Conservation (phyloP, 805 yeast genomes). For the Spathaspora hagerdaliae region DNA sequence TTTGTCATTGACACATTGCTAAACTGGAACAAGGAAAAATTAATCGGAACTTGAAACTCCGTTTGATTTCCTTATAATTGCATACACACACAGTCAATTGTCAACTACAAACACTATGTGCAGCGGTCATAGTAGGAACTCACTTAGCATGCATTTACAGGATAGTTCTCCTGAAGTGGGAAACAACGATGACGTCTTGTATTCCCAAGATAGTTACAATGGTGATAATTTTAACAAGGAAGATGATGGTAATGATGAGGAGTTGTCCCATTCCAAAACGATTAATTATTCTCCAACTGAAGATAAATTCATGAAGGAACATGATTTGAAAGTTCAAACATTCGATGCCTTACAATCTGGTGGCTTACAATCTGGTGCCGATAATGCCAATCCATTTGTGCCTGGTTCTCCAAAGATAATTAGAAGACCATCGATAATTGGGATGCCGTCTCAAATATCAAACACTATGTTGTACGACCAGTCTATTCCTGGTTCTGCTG, state of each 20-base stretch:
- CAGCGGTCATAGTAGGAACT: neutral
- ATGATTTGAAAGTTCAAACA: slow-evolving; percentile 64
- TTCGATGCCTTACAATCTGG: slow-evolving; percentile 39
- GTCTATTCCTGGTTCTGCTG: neutral
- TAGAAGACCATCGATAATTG: slow-evolving; percentile 37
- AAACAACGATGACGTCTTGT: neutral
- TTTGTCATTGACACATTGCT: neutral
- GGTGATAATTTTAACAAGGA: neutral
- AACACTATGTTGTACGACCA: neutral
- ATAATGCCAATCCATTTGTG: slow-evolving; percentile 1
- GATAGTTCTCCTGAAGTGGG: slow-evolving; percentile 1
- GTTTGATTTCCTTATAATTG: no score
- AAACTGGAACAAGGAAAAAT: neutral
- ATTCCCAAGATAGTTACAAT: neutral
- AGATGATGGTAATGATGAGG: slow-evolving; percentile 21
- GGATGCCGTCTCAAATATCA: slow-evolving; percentile 23
- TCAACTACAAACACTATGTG: neutral
- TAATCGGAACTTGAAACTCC: no score
- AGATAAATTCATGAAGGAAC: slow-evolving; percentile 59
- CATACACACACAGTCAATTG: no score
- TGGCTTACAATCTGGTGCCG: slow-evolving; percentile 16
- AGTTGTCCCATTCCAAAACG: slow-evolving; percentile 30
- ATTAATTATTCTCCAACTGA: slow-evolving; percentile 65
- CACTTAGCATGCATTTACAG: slow-evolving; percentile 2
- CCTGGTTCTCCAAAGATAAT: slow-evolving; percentile 1